Conservation (phyloP, 768 basidiomycete species). For the Phylloporus sp. region DNA sequence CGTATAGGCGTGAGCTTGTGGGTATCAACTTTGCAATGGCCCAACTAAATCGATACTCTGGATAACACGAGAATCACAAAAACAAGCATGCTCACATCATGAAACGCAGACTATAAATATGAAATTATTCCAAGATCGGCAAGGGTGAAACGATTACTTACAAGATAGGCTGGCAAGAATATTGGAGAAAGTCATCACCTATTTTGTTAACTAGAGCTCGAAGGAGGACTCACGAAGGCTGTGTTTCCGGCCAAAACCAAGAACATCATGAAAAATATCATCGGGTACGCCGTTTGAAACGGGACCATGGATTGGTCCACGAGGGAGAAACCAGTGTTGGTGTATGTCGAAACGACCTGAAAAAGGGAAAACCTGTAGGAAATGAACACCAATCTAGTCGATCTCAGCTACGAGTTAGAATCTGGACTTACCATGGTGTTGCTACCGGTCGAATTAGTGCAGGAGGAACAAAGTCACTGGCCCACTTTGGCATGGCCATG, state of each 20-base stretch:
- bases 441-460: constrained; percentile 51
- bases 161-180: constrained; percentile 70
- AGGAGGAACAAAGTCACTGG: constrained; percentile 55
- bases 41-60: constrained; percentile 54
- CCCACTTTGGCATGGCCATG: constrained; percentile 60
- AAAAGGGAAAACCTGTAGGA: constrained; percentile 73
- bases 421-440: constrained; percentile 56
- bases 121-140: neutral
- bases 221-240: constrained; percentile 68
- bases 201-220: neutral
- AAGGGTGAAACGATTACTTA: constrained; percentile 39
- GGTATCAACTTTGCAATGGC: constrained; percentile 58
- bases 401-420: neutral
- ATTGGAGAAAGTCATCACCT: neutral
- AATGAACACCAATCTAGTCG: neutral
- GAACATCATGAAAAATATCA: constrained; percentile 69
- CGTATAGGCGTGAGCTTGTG: constrained; percentile 53
- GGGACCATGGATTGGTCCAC: constrained; percentile 90
- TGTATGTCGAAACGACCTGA: constrained; percentile 82
- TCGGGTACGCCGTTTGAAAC: constrained; percentile 80
- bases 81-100: constrained; percentile 57
- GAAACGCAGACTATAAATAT: constrained; percentile 61
- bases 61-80: neutral
- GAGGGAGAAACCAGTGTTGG: constrained; percentile 84
- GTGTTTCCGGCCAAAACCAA: constrained; percentile 92